These are phyloP conservation scores for Carex sylvatica DNA, from an alignment of 202 grass and related monocot species.

Conservation along the genomic window DNA sequence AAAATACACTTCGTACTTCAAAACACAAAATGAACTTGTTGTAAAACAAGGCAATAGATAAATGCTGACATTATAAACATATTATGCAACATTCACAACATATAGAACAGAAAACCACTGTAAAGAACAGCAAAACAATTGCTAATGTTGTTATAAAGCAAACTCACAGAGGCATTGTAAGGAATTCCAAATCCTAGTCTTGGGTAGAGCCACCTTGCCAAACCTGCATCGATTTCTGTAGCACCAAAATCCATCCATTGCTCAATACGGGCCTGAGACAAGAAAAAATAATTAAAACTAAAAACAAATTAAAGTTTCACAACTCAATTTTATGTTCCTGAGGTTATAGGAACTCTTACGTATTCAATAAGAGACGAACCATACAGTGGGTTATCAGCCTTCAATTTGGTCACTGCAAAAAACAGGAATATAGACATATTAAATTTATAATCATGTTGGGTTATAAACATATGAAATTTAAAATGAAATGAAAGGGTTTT, in stretches of 20 bases:
- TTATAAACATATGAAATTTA: not conserved
- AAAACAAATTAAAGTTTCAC: not conserved
- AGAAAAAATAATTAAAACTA: not conserved
- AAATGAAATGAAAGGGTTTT: not conserved
- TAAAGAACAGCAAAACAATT: not conserved
- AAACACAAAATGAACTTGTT: not conserved
- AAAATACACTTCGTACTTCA: not conserved
- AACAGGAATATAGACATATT: slow-evolving; percentile 12
- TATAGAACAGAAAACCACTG: not conserved
- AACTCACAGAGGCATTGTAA: slow-evolving; percentile 45
- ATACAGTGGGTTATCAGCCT: slow-evolving; percentile 60
- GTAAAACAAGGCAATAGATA: not conserved
- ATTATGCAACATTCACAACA: not conserved
- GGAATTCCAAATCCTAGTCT: slow-evolving; percentile 34
- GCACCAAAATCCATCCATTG: slow-evolving; percentile 79
- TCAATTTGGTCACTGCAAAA: slow-evolving; percentile 53
- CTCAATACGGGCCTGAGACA: slow-evolving; percentile 61
- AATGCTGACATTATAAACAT: not conserved
- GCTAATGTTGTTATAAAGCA: not conserved
- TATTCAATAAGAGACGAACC: slow-evolving; percentile 85
- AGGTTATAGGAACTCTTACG: slow-evolving; percentile 44
- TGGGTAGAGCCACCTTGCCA: slow-evolving; percentile 56
- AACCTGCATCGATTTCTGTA: slow-evolving; percentile 51
- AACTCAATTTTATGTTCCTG: not conserved
- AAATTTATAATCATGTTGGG: not conserved